Evolutionary conservation across 2,329 filamentous ascomycete species (phyloP), one percentile per base, ranked within the genome.

Genomic region (Botrytis medusae): DNA sequence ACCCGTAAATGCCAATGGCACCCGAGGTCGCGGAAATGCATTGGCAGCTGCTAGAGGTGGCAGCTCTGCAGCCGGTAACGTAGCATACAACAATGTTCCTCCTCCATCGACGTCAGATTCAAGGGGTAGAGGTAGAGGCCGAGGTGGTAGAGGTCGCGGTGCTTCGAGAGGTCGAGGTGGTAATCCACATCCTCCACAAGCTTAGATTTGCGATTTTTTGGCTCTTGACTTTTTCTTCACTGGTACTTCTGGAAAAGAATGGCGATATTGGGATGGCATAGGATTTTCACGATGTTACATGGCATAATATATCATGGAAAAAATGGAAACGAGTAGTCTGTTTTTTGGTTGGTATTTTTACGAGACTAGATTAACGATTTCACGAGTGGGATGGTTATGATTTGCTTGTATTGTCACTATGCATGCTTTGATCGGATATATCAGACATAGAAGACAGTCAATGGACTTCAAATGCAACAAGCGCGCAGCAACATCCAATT

Each of bases 61-160:
- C 46, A 72, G 61, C 18, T 18, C 73, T 42, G 44, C 72, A 37
- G 44, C 73, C 51, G 61, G 74, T 64, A n/a, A 74, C 74, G 40
- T 80, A 82, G 80, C 77, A 48, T 91, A 88, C 78, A 86, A 85
- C 73, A 86, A 86, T 25, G 87, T 91, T 12, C 88, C 89, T 44
- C 91, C 91, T 34, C 91, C 91, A 1, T 81, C 87, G 1, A 86
- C 80, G 61, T 82, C 92, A 20, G 86, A 91, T 75, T 78, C 83
- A 29, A 79, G 82, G 34, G 83, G 81, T 57, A 75, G 82, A 54
- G 79, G 81, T 25, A 78, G 83, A 73, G 81, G 82, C 10, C 77
- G 79, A 40, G 79, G 79, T 61, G 78, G 80, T n/a, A 73, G 78
- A 40, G 75, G 77, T n/a, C 73, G 77, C n/a, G 74, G 74, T 37